Evolutionary conservation across 768 basidiomycete genomes (phyloP), one percentile per base, ranked within the genome.

Genomic region (Imleria badia): DNA sequence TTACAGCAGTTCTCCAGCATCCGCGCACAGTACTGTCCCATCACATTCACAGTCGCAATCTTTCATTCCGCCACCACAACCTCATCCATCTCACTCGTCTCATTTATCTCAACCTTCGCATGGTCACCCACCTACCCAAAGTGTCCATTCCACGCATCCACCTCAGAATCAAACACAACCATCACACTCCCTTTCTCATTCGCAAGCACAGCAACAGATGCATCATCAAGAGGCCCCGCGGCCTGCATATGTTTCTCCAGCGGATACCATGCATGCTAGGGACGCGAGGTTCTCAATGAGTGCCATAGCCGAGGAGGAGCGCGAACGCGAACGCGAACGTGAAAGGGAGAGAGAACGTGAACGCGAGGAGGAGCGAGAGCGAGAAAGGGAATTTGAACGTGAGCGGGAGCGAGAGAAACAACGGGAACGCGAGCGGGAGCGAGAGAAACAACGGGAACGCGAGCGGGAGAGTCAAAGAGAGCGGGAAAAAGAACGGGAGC

Each of bases 1-100:
- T 11, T 67, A 62, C 7, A 45, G n/a, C 7, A 33, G 58, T 9
- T 66, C 67, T 5, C 52, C 64, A n/a, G 38, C 30, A 7, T 45
- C 73, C 19, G 43, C 52, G 34, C 45, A 60, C 5, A 45, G 45
- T 23, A 29, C 52, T 6, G 38, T 40, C 13, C 52, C 59, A 31
- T 12, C 54, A 23, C 64, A 59, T 22, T 55, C 66, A 1, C 69
- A 67, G 11, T 64, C 72, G 20, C 74, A 75, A 13, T 60, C 69
- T 6, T 68, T 58, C 33, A 52, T 59, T 31, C 51, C 42, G 3
- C 53, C 41, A 12, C 30, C 56, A 15, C 65, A 56, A 31, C 15
- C 57, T 17, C 67, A 59, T 19, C 14, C 57, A 12, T 55, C 59
- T 19, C 58, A 60, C 35, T 42, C 56, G 8, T 49, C 54, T 5